These are phyloP conservation scores for Talaromyces stipitatus DNA, from an alignment of 495 filamentous ascomycete species.

Conservation along the genomic window DNA sequence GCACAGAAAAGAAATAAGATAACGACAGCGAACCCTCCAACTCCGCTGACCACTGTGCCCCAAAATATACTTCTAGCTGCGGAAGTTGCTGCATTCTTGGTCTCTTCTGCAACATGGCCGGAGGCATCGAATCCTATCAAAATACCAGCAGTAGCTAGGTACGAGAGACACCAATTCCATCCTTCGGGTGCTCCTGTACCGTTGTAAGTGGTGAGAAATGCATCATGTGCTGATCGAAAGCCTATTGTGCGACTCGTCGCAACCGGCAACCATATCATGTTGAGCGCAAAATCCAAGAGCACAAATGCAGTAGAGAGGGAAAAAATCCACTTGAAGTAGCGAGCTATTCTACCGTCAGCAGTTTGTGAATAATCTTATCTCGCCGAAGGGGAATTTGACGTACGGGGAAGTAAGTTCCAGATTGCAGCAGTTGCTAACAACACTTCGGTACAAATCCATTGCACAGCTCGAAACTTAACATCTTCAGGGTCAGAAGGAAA, in stretches of 20 bases:
- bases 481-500: conserved; percentile 38
- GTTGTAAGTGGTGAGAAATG: conserved; percentile 51
- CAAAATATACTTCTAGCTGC: conserved; percentile 48
- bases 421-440: conserved; percentile 37
- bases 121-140: conserved; percentile 50
- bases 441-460: conserved; percentile 46
- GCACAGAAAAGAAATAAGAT: conserved; percentile 51
- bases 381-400: conserved; percentile 1
- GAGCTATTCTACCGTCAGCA: conserved; percentile 17
- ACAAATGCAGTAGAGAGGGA: conserved; percentile 39
- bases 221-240: conserved; percentile 44
- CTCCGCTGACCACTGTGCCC: conserved; percentile 42
- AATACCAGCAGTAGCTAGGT: conserved; percentile 49
- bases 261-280: conserved; percentile 52
- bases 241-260: conserved; percentile 43
- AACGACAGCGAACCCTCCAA: conserved; percentile 42
- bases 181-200: conserved; percentile 47
- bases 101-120: conserved; percentile 49
- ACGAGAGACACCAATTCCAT: conserved; percentile 58
- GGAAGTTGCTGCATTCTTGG: conserved; percentile 46
- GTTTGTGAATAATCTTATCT: neutral
- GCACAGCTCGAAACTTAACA: conserved; percentile 46
- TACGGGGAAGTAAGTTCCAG: conserved; percentile 38
- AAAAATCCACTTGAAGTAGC: conserved; percentile 38
- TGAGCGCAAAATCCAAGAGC: conserved; percentile 46